A percentile compares a stretch with the other conserved stretches of the same genome.
Evolutionary conservation across 257 asterid species (phyloP).

Genomic region (Hygrophila difformis): DNA sequence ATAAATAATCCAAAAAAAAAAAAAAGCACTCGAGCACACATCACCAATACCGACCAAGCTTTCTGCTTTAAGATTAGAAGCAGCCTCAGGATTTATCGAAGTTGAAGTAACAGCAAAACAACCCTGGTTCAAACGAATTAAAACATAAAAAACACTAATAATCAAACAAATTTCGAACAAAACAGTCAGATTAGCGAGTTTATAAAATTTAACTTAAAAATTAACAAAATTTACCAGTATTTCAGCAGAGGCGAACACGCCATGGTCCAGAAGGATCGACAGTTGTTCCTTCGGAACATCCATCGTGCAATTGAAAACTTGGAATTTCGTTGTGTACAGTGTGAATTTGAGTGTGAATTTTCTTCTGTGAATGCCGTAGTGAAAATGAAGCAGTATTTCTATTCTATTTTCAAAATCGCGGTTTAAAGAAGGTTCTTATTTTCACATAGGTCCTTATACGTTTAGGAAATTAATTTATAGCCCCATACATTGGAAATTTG

Average conservation of each 20-base stretch:
- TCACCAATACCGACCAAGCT: conserved; percentile 45
- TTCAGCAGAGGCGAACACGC: conserved; percentile 80
- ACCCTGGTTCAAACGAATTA: conserved; percentile 37
- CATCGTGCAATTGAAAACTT: conserved; percentile 47
- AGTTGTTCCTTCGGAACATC: conserved; percentile 81
- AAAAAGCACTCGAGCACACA: no score
- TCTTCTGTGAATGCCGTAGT: conserved; percentile 5
- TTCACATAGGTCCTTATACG: no score
- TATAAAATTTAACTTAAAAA: conserved; percentile 4
- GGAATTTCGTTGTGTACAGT: no score
- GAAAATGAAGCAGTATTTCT: no score
- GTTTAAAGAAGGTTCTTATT: neutral
- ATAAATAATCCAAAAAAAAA: no score
- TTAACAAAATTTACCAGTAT: conserved; percentile 45
- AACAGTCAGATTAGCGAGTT: neutral
- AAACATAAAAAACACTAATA: neutral
- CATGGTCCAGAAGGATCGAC: conserved; percentile 62
- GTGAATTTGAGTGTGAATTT: conserved; percentile 8
- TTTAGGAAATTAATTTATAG: no score
- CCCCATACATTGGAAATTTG: no score
- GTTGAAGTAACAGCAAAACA: conserved; percentile 81
- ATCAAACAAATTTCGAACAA: neutral
- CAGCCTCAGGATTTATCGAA: conserved; percentile 55
- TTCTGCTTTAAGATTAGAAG: conserved; percentile 81
- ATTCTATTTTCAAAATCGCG: conserved; percentile 23